Conservation (phyloP, 805 yeast species). For the Ogataea saltuana region DNA sequence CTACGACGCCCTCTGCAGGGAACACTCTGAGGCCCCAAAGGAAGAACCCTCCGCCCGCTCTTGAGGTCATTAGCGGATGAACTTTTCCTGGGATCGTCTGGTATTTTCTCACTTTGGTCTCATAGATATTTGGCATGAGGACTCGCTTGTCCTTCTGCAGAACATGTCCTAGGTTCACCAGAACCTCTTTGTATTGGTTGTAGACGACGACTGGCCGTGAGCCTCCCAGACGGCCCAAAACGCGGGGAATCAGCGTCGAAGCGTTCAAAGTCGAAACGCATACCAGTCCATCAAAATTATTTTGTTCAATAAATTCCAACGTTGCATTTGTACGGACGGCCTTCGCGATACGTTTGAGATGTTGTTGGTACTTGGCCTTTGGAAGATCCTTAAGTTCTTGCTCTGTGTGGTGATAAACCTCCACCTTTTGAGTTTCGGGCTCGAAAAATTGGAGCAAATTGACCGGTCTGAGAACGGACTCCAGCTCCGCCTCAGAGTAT, state of each 20-base stretch:
- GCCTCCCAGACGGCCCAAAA: constrained; percentile 72
- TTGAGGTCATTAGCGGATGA: constrained; percentile 93
- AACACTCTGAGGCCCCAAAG: constrained; percentile 76
- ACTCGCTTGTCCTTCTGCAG: constrained; percentile 66
- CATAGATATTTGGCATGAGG: constrained; percentile 79
- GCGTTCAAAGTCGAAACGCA: constrained; percentile 73
- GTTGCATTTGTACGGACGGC: constrained; percentile 50
- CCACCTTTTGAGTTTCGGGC: constrained; percentile 61
- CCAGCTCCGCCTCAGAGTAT: constrained; percentile 52
- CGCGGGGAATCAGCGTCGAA: constrained; percentile 58
- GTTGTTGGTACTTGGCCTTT: constrained; percentile 62
- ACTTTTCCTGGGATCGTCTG: constrained; percentile 93
- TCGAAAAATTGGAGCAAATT: constrained; percentile 80
- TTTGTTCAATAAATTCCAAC: constrained; percentile 49
- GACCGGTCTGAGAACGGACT: constrained; percentile 62
- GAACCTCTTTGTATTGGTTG: constrained; percentile 75
- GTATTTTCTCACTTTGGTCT: constrained; percentile 79
- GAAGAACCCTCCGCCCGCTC: constrained; percentile 90
- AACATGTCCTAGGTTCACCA: constrained; percentile 73
- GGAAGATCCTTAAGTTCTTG: constrained; percentile 58
- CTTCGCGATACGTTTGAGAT: constrained; percentile 63
- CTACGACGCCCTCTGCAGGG: constrained; percentile 64
- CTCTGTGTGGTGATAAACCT: constrained; percentile 45
- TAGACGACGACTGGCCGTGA: constrained; percentile 85
- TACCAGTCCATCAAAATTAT: constrained; percentile 73